Conservation (phyloP, 2,329 filamentous ascomycete species). For the Paracorniculantispora psalliotae region DNA sequence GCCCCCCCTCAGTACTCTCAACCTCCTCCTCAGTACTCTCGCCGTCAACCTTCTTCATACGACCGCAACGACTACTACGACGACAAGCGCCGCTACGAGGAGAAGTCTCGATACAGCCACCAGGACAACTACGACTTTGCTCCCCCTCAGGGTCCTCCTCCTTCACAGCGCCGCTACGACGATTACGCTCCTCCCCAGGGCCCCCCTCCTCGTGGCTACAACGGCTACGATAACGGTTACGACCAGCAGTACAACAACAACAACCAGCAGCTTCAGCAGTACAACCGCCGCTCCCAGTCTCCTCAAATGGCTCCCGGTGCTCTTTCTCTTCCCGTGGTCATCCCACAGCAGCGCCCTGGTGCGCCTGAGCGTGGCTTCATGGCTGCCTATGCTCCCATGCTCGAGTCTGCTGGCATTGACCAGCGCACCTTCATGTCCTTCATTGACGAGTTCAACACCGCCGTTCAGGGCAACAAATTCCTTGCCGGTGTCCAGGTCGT, state of each 20-base stretch:
- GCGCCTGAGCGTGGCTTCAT: constrained; percentile 15
- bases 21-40: constrained; percentile 11
- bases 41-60: background rate
- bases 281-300: constrained; percentile 6
- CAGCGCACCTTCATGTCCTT: constrained; percentile 14
- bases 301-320: constrained; percentile 12
- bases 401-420: constrained; percentile 12
- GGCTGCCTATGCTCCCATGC: constrained; percentile 14
- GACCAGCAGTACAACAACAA: background rate
- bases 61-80: constrained; percentile 10
- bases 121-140: constrained; percentile 11
- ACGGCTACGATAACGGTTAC: constrained; percentile 8
- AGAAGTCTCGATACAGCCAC: constrained; percentile 1
- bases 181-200: constrained; percentile 9
- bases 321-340: constrained; percentile 13
- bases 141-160: constrained; percentile 10
- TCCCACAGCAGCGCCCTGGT: constrained; percentile 15
- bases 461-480: constrained; percentile 14
- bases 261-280: constrained; percentile 12
- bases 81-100: constrained; percentile 10
- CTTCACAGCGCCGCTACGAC: constrained; percentile 8
- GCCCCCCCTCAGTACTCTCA: constrained; percentile 12
- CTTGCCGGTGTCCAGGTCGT: constrained; percentile 15
- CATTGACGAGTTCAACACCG: constrained; percentile 14
- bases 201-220: constrained; percentile 3